These are phyloP conservation scores for Fistulinella cinereoalba DNA, from an alignment of 1,284 basidiomycete species.

Conservation along the genomic window DNA sequence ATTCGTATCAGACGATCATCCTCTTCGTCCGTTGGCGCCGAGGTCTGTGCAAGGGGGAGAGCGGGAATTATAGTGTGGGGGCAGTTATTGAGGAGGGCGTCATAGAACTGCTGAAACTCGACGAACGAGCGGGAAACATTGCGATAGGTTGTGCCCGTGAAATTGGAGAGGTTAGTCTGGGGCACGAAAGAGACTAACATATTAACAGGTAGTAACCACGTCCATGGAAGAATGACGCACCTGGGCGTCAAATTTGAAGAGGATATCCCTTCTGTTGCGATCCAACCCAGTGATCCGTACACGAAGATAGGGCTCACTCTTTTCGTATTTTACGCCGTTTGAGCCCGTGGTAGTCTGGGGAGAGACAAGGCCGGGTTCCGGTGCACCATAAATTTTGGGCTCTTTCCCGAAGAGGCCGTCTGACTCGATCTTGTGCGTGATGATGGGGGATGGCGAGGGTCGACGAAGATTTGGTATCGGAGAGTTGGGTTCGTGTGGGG, in stretches of 20 bases:
- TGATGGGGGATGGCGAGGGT: constrained; percentile 33
- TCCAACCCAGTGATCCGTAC: constrained; percentile 87
- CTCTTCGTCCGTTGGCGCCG: constrained; percentile 93
- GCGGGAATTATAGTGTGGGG: constrained; percentile 92
- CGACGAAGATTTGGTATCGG: constrained; percentile 50
- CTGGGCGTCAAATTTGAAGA: constrained; percentile 91
- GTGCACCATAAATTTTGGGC: constrained; percentile 80
- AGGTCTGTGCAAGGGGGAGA: constrained; percentile 86
- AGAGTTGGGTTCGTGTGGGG: constrained; percentile 52
- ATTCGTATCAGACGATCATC: constrained; percentile 91
- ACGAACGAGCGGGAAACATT: constrained; percentile 89
- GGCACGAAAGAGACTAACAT: background rate
- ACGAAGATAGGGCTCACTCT: constrained; percentile 76
- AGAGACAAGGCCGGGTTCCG: constrained; percentile 75
- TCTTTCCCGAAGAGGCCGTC: constrained; percentile 68
- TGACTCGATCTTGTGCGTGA: constrained; percentile 47
- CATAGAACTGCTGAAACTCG: constrained; percentile 91
- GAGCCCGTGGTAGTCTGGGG: constrained; percentile 59
- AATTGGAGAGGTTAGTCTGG: constrained; percentile 91
- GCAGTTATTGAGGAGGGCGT: constrained; percentile 77
- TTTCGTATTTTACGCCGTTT: constrained; percentile 70
- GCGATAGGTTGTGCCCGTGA: constrained; percentile 83
- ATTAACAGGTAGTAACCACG: background rate
- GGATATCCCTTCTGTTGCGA: constrained; percentile 88
- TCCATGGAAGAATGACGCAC: no score